Evolutionary conservation across 176 grass and related monocot genomes (phyloP).

Genomic region (Calamus simplicifolius): DNA sequence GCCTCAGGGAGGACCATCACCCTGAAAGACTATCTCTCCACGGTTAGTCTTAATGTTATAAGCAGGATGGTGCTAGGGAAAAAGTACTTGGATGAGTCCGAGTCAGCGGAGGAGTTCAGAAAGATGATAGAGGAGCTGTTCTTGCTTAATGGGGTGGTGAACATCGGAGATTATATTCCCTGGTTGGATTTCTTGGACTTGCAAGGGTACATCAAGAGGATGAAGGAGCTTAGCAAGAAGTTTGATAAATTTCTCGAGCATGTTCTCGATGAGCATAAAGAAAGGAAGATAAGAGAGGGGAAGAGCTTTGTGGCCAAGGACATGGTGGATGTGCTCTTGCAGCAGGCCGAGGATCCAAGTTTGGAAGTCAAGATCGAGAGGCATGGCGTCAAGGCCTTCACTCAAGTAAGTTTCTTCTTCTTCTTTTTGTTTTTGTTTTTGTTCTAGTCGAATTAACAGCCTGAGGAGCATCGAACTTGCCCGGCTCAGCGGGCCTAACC

Average conservation of each 20-base stretch:
- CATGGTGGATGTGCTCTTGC: too few relatives aligned
- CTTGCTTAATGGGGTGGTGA: conserved; percentile 7
- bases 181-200: conserved; percentile 8
- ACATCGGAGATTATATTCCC: conserved; percentile 3
- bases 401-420: too few relatives aligned
- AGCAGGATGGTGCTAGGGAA: conserved; percentile 1
- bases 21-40: conserved; percentile 2
- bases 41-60: not conserved
- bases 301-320: not conserved
- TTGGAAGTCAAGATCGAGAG: too few relatives aligned
- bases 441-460: too few relatives aligned
- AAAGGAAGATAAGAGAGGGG: not conserved
- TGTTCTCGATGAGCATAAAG: conserved; percentile 2
- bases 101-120: conserved; percentile 7
- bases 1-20: conserved; percentile 12
- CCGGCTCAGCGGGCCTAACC: too few relatives aligned
- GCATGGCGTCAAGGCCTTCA: too few relatives aligned
- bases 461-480: too few relatives aligned
- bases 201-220: conserved; percentile 12
- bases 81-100: not conserved
- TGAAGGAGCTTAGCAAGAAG: conserved; percentile 8
- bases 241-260: not conserved
- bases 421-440: too few relatives aligned
- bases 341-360: too few relatives aligned
- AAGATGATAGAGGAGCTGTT: conserved; percentile 11